Evolutionary conservation across 2,329 filamentous ascomycete species (phyloP), one percentile per base, ranked within the genome.

Genomic region (Colletotrichum sp.): DNA sequence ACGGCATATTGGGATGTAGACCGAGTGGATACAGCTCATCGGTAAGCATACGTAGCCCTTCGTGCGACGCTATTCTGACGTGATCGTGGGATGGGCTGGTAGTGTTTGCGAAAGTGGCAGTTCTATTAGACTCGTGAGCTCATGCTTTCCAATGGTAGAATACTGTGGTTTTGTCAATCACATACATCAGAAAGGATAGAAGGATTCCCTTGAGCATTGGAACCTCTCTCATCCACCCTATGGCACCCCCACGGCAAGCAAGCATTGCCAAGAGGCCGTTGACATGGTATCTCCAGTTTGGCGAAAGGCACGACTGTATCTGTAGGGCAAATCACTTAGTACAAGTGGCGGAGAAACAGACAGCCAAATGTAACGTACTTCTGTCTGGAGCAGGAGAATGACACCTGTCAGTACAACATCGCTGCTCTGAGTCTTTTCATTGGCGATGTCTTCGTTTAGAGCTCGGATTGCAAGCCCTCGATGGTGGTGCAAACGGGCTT

Each of bases 51-150:
- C 83, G 67, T 4, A 82, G 77, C 3, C 81, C 80, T 16, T 82
- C 65, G 44, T 83, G 81, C 8, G 69, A 69, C 7, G 66, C 71
- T 1, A 81, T 77, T 49, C 80, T 80, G 9, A 78, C 36, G 18
- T 86, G 78, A 59, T 84, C 77, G 24, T 80, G 78, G 28, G 84
- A 80, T 6, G 85, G 84, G 2, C 81, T 83, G 4, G 84, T 83
- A 4, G 85, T 86, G 67, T 87, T 84, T 3, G 80, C 82, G 7
- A 85, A 80, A 4, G 85, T 80, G 1, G 81, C 78, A 34, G 81
- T 69, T 69, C 84, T 85, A 24, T 32, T 21, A 15, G 67, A 15
- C 49, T 24, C 10, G 36, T 52, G 44, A 52, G 36, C 26, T 34
- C 30, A 24, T 63, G 30, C 18, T 32, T 63, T 13, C n/a, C 15